Evolutionary conservation across 1,139 yeast species (phyloP).

Genomic region (Yamadazyma blattariae): DNA sequence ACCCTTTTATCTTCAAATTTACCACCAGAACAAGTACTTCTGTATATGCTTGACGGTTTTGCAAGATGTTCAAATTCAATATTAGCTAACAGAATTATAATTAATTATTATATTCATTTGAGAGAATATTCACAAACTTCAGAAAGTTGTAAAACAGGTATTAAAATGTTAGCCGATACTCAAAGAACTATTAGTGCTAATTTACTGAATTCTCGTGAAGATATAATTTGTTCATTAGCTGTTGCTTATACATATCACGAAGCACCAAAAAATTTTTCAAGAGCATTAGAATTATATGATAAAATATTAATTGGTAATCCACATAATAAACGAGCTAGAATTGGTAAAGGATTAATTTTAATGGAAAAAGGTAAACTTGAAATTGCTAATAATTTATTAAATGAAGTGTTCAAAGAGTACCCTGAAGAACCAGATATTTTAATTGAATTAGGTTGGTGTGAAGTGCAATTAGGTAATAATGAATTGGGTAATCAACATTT

Average conservation of each 20-base stretch:
- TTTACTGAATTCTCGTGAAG: constrained; percentile 53
- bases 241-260: constrained; percentile 79
- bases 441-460: constrained; percentile 79
- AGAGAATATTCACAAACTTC: constrained; percentile 67
- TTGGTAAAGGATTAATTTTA: constrained; percentile 80
- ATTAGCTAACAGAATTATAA: constrained; percentile 62
- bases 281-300: constrained; percentile 73
- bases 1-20: constrained; percentile 13
- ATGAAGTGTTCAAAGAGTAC: constrained; percentile 44
- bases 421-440: constrained; percentile 62
- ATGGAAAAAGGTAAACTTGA: constrained; percentile 60
- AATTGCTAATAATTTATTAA: constrained; percentile 53
- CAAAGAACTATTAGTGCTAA: constrained; percentile 46
- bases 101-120: constrained; percentile 56
- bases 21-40: constrained; percentile 53
- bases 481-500: constrained; percentile 56
- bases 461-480: constrained; percentile 50
- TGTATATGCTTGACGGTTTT: constrained; percentile 54
- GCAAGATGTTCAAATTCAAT: constrained; percentile 47
- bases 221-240: constrained; percentile 66
- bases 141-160: constrained; percentile 59
- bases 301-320: constrained; percentile 48
- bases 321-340: constrained; percentile 54
- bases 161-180: constrained; percentile 50
- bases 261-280: constrained; percentile 80